Conservation (phyloP, 1,284 basidiomycete species). For the Porodaedalea pini region DNA sequence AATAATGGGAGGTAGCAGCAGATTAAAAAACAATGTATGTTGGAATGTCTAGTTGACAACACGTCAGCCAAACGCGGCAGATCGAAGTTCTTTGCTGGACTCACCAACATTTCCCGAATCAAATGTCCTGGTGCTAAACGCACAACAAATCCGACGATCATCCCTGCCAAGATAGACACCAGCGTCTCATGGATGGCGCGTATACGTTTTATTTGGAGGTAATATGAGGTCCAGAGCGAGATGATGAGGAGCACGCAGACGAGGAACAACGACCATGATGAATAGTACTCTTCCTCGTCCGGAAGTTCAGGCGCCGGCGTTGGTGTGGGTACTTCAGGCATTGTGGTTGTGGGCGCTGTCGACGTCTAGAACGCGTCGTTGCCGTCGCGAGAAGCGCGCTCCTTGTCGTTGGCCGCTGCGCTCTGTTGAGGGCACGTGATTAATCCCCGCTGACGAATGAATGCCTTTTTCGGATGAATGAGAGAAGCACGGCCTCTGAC, state of each 20-base stretch:
- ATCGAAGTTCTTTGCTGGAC: constrained; percentile 27
- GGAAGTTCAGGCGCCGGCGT: constrained; percentile 30
- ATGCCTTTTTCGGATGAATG: too few species aligned
- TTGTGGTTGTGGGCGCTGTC: background rate
- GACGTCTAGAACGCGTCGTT: background rate
- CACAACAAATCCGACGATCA: constrained; percentile 92
- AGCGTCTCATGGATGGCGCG: constrained; percentile 96
- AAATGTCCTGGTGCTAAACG: constrained; percentile 88
- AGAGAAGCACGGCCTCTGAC: too few species aligned
- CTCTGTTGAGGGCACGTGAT: too few species aligned
- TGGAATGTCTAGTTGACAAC: constrained; percentile 75
- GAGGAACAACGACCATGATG: constrained; percentile 91
- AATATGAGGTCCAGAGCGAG: constrained; percentile 96
- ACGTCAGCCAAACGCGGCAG: background rate
- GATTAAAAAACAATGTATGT: constrained; percentile 97
- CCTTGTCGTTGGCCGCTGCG: too few species aligned
- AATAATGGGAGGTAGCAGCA: constrained; percentile 96
- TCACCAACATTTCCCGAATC: constrained; percentile 95
- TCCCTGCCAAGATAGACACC: constrained; percentile 93
- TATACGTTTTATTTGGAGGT: constrained; percentile 95
- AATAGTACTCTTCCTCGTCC: constrained; percentile 87
- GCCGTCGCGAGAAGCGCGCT: background rate
- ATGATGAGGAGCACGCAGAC: constrained; percentile 92
- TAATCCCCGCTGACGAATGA: too few species aligned
- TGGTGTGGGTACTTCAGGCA: constrained; percentile 6